Base-by-base conservation (phyloP, 208 protist species). In the Trypanosoma vivax region DNA sequence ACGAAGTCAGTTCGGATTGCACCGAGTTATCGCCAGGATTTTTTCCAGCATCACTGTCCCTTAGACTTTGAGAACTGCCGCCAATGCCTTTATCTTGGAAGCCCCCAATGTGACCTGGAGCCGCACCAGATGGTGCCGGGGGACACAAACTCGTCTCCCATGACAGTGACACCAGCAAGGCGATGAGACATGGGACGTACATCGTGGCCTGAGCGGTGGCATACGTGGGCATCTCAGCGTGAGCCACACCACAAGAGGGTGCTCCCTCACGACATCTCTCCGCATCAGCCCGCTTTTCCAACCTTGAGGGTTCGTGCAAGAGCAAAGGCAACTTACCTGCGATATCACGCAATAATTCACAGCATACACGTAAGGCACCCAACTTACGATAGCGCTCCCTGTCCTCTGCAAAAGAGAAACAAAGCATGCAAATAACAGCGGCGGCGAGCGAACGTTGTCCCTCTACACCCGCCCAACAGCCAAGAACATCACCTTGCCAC, bases 401-500 rank as follows among this genome's bases (percentile, higher is more conserved):
- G 1, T 55, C 69, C 21, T 73, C 72, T 18, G 67, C 60, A 50
- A 60, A 80, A 57, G 86, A 74, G 21, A 81, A 30, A 5, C 73
- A 67, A 14, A 91, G 25, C 41, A 91, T 69, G 13, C 72, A 56
- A 34, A 91, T 56, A 33, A 94, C 60, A 2, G 87, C 65, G 4
- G 71, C 58, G 25, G 76, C 72, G 27, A 94, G 64, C 47, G 85
- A 60, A 2, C 71, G 73, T 60, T 94, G 87, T 0, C 87, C 87
- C 14, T 60, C 57, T 11, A 71, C 41, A 0, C 65, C 71, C 13
- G 71, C 66, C 55, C 76, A 94, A 16, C 54, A 50, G 1, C 80
- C 83, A 23, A 94, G 73, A 10, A 75, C 65, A 13, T 60, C 37
- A 50, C 60, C 50, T 78, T 94, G 87, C 87, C 87, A 94, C 24